Conservation (phyloP, 768 basidiomycete genomes). For the Amanita pseudoporphyria region DNA sequence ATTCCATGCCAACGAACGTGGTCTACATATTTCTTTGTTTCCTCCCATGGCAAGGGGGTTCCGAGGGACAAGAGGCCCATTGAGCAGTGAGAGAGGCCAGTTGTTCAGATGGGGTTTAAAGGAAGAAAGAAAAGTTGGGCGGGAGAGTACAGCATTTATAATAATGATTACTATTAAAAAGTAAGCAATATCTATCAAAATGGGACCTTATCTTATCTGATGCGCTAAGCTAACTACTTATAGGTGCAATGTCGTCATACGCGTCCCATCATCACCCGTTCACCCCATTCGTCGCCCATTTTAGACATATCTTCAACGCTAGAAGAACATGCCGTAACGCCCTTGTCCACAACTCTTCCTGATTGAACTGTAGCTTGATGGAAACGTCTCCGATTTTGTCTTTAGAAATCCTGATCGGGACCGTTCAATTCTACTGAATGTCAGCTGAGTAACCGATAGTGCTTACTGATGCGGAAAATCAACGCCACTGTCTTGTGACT, state of each 20-base stretch:
- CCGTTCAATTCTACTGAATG: constrained; percentile 6
- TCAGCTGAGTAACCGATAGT: background rate
- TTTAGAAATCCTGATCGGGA: constrained; percentile 61
- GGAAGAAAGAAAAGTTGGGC: background rate
- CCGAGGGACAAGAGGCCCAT: constrained; percentile 96
- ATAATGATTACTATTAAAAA: too few species aligned
- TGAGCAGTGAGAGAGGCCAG: too few species aligned
- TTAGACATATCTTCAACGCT: constrained; percentile 79
- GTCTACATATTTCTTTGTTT: constrained; percentile 78
- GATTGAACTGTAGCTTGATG: constrained; percentile 88
- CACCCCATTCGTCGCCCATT: constrained; percentile 75
- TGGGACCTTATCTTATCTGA: background rate
- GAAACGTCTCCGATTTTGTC: constrained; percentile 96
- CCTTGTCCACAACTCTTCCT: constrained; percentile 94
- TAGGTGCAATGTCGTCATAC: too few species aligned
- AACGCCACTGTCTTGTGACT: constrained; percentile 56
- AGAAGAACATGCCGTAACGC: constrained; percentile 86
- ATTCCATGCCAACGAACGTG: constrained; percentile 92
- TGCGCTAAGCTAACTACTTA: too few species aligned
- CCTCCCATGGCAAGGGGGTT: constrained; percentile 87
- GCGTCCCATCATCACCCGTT: constrained; percentile 42
- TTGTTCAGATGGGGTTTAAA: too few species aligned
- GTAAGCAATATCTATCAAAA: background rate
- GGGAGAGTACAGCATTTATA: background rate
- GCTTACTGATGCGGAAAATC: constrained; percentile 85